Evolutionary conservation across 2,329 filamentous ascomycete species (phyloP), one percentile per base, ranked within the genome.

Genomic region (Xylariaceae sp.): DNA sequence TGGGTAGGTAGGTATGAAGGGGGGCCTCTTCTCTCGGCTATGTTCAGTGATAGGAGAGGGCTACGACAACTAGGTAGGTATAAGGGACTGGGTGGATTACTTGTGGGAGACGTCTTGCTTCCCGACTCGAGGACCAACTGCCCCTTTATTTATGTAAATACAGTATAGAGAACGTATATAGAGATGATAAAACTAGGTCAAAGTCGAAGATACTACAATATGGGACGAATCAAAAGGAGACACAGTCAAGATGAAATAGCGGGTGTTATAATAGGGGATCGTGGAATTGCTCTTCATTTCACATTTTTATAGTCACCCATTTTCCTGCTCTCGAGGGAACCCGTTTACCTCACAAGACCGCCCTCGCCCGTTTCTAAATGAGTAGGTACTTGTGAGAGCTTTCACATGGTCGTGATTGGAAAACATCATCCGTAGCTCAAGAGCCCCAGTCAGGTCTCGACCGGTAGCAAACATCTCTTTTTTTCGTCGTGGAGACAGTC

Each of bases 401-500:
- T 49, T 56, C 44, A 45, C 52, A 58, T 42, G 47, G 17, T 39
- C 44, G 51, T 50, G 42, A 60, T 55, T 55, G 53, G 50, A 48
- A 55, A 62, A 56, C 53, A 59, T 64, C 56, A 60, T 60, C 51
- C 53, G 45, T 55, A 52, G 44, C 47, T 56, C 57, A 60, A 53
- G 50, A 61, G 53, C 50, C 62, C 58, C 34, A 56, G 53, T 57
- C 55, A 47, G 44, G n/a, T 56, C 53, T 59, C 56, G 30, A 60
- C 60, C 49, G 44, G 54, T 35, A 55, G 48, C 47, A 60, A 59
- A 57, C 58, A 61, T 55, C 62, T 57, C 60, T 51, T 52, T 61
- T 60, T 54, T 49, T 8, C 48, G 57, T 61, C 62, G 59, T 59
- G 61, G 56, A 65, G 59, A 64, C 53, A 56, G 60, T 68, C 64